These are phyloP conservation scores for Pseudozyma sp. DNA, from an alignment of 1,284 basidiomycete genomes.

Conservation along the genomic window DNA sequence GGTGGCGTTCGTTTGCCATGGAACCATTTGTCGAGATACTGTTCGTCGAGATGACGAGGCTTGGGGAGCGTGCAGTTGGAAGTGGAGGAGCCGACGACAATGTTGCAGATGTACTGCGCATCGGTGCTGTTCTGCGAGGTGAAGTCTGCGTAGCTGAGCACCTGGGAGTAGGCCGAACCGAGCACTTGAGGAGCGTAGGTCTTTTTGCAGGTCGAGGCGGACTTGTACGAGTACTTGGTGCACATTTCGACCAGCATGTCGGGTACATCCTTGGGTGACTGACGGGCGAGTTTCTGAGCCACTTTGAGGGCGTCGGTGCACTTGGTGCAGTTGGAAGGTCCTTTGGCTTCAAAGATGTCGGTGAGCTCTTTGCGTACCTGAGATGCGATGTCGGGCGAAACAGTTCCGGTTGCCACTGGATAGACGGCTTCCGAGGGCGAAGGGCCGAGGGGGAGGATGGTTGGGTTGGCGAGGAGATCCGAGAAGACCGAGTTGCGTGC, in stretches of 20 bases:
- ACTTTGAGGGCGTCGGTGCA: conserved; percentile 77
- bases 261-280: conserved; percentile 76
- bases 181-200: conserved; percentile 43
- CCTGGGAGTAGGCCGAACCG: conserved; percentile 58
- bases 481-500: conserved; percentile 45
- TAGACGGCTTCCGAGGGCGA: conserved; percentile 60
- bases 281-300: conserved; percentile 77
- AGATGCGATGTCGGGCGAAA: conserved; percentile 69
- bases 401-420: conserved; percentile 64
- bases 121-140: conserved; percentile 44
- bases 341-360: conserved; percentile 54
- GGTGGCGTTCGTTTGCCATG: conserved; percentile 42
- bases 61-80: conserved; percentile 53
- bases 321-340: conserved; percentile 72
- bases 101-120: conserved; percentile 61
- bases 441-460: conserved; percentile 75
- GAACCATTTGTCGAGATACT: conserved; percentile 62
- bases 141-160: conserved; percentile 65
- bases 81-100: conserved; percentile 43
- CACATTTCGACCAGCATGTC: conserved; percentile 75
- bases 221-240: conserved; percentile 74
- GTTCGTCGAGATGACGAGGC: conserved; percentile 40
- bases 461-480: conserved; percentile 76
- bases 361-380: conserved; percentile 71
- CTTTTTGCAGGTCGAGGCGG: conserved; percentile 70